Base-by-base conservation (phyloP, 257 asterid genomes). In the Solanum sejunctum region DNA sequence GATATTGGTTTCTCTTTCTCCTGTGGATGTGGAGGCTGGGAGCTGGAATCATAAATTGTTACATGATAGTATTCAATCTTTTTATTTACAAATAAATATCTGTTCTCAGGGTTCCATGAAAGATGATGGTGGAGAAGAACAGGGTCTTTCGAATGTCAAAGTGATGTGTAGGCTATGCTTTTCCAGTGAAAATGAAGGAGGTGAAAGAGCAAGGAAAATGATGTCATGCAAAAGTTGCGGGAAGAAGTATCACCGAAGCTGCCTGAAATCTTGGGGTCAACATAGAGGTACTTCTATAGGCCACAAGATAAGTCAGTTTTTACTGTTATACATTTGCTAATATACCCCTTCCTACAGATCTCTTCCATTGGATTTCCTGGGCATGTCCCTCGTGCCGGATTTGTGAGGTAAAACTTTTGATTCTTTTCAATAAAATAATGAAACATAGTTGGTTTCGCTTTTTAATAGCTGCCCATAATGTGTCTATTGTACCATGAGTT, bases 311-410 rank as follows among this genome's bases (percentile, higher is more conserved):
- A 39, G 52, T 47, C 32, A 10, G 77, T 73, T 72, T 71, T 79
- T 84, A 17, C 78, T 77, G 47, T 80, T 87, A 52, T 81, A 57
- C 72, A 28, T 70, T 15, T 80, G 55, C 36, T 89, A 51, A 88
- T 32, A 21, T 83, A 87, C 84, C 56, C 80, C 87, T 87, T 26
- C 79, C 73, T 85, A 17, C 93, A 97, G 99, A 95, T 92, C 95
- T 97, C 85, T 95, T 97, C 88, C 99, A 95, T 88, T 97, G 99
- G 99, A 95, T 97, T 90, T 94, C 98, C 56, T 97, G 99, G 99
- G 85, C 92, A 26, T 97, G 99, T 88, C 98, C 99, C 79, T 97
- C 98, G 71, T 97, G 99, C 90, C 93, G 99, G 71, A 82, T 77
- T 72, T 97, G 99, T 84, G 99, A 97, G 99, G 99, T 97, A 91